Evolutionary conservation across 2,329 filamentous ascomycete species (phyloP).

Genomic region (Botrytis cinerea): DNA sequence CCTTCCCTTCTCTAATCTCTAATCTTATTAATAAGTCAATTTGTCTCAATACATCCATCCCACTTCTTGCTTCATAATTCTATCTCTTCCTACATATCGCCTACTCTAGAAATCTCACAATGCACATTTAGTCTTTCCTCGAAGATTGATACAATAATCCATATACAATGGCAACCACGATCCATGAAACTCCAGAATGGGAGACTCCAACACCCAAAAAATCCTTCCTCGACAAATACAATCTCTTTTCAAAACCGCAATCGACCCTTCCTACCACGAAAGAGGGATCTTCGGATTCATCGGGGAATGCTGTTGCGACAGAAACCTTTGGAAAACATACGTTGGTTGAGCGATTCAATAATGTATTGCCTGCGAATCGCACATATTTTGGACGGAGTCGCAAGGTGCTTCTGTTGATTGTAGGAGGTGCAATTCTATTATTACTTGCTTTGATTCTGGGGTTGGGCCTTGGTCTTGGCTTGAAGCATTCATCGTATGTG

Average conservation of each 20-base stretch:
- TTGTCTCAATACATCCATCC: slow-evolving; percentile 6
- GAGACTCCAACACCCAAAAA: slow-evolving; percentile 29
- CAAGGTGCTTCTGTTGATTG: slow-evolving; percentile 26
- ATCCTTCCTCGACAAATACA: slow-evolving; percentile 28
- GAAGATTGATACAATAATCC: not conserved
- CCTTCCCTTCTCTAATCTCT: not conserved
- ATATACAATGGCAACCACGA: slow-evolving; percentile 26
- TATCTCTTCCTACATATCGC: not conserved
- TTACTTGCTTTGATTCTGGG: slow-evolving; percentile 43
- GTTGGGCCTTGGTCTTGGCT: slow-evolving; percentile 41
- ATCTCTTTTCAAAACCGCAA: slow-evolving; percentile 22
- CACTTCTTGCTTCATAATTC: not conserved
- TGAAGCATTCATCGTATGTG: slow-evolving; percentile 30
- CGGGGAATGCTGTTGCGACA: not conserved
- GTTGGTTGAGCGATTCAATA: slow-evolving; percentile 3
- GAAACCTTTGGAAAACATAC: not conserved
- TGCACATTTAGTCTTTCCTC: not conserved
- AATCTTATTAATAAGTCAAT: not conserved
- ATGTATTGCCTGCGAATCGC: slow-evolving; percentile 23
- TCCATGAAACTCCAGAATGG: slow-evolving; percentile 36
- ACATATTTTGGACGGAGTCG: slow-evolving; percentile 30
- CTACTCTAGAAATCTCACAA: not conserved
- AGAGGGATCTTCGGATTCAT: slow-evolving; percentile 13
- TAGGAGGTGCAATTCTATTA: slow-evolving; percentile 24
- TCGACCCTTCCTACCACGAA: slow-evolving; percentile 20